phyloP scores from a whole-genome alignment of 176 grass and related monocot species.

The Hordeum vulgare region DNA sequence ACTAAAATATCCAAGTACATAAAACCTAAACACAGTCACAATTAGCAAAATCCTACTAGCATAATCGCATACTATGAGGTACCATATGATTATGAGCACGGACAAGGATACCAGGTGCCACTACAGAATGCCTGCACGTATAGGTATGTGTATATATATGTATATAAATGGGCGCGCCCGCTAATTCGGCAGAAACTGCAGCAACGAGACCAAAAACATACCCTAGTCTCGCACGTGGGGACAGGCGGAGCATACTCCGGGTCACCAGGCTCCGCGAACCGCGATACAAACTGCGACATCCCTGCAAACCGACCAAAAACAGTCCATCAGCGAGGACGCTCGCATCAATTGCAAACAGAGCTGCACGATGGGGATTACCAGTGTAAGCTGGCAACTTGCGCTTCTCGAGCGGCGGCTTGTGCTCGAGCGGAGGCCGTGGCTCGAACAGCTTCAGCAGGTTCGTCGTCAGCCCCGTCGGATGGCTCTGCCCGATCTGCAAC shows the following conservation, averaged over 20 bases:
- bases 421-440: conserved; percentile 56
- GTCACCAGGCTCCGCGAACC: conserved; percentile 48
- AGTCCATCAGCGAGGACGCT: not conserved
- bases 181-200: not conserved
- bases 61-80: not conserved
- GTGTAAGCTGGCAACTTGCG: conserved; percentile 49
- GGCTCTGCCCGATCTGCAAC: conserved; percentile 66
- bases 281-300: conserved; percentile 53
- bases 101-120: not conserved
- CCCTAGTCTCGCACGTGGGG: conserved; percentile 48
- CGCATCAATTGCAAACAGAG: not conserved
- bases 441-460: conserved; percentile 81
- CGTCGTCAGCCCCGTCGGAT: conserved; percentile 72
- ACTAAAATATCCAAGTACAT: not conserved
- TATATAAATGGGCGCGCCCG: too few relatives aligned
- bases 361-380: conserved; percentile 12
- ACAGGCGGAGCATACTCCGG: conserved; percentile 61
- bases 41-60: not conserved
- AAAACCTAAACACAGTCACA: not conserved
- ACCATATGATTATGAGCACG: not conserved
- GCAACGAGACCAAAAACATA: conserved; percentile 9
- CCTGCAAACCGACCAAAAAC: conserved; percentile 30
- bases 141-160: too few relatives aligned
- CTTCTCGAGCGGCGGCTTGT: conserved; percentile 66
- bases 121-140: not conserved